Percentiles rank a stretch among this genome's conserved stretches.
These are phyloP conservation scores for Ophioceras dolichostomum DNA, from an alignment of 2,329 filamentous ascomycete genomes.

Conservation along the genomic window DNA sequence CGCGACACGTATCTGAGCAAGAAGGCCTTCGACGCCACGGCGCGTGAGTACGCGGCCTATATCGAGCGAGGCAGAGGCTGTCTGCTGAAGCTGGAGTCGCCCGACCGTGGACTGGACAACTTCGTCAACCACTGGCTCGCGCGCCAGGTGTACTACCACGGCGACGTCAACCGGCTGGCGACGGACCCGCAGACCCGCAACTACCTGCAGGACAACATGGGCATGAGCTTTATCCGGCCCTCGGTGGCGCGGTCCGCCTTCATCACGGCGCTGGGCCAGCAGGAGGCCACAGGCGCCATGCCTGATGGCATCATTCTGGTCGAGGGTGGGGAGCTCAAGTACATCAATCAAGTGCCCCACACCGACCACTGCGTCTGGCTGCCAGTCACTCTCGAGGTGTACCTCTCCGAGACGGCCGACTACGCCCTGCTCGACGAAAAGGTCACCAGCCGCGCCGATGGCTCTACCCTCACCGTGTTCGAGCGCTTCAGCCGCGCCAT, in stretches of 20 bases:
- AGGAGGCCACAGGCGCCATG: slow-evolving; percentile 42
- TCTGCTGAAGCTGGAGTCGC: slow-evolving; percentile 34
- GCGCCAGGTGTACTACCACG: slow-evolving; percentile 45
- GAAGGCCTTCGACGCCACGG: slow-evolving; percentile 30
- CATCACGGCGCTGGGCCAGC: slow-evolving; percentile 35
- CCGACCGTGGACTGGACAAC: slow-evolving; percentile 41
- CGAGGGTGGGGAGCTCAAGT: slow-evolving; percentile 43
- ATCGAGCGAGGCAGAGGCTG: slow-evolving; percentile 37
- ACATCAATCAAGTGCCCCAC: slow-evolving; percentile 49
- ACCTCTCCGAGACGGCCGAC: slow-evolving; percentile 42
- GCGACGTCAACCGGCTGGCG: slow-evolving; percentile 44
- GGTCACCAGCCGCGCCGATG: slow-evolving; percentile 28
- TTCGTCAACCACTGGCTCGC: slow-evolving; percentile 48
- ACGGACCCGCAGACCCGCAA: slow-evolving; percentile 48
- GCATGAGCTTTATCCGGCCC: slow-evolving; percentile 44
- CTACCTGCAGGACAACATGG: slow-evolving; percentile 49
- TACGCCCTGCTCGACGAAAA: slow-evolving; percentile 32
- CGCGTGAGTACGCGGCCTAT: slow-evolving; percentile 35
- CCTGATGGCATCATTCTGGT: slow-evolving; percentile 42
- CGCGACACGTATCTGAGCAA: slow-evolving; percentile 34
- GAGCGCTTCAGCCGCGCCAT: slow-evolving; percentile 43
- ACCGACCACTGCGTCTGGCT: slow-evolving; percentile 49
- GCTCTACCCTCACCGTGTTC: slow-evolving; percentile 35
- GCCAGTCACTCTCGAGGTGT: slow-evolving; percentile 39
- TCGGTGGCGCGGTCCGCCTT: slow-evolving; percentile 34